Evolutionary conservation across 1,284 basidiomycete species (phyloP), one percentile per base, ranked within the genome.

Genomic region (Cryptococcus deneoformans): DNA sequence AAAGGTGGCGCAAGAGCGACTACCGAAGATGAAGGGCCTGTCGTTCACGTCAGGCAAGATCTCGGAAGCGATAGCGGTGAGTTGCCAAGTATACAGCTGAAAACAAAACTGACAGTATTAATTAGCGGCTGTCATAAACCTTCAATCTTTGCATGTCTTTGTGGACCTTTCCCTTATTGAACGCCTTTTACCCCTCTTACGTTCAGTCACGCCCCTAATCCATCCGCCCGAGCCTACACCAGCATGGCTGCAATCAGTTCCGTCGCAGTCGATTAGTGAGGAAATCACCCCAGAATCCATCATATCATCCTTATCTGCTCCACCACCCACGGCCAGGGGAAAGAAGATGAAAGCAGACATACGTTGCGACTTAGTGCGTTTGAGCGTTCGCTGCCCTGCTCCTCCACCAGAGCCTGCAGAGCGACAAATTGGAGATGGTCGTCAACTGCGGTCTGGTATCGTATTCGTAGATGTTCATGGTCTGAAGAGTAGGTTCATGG

Each of bases 71-170:
- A 34, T 16, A 34, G 20, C 11, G 46, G 46, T 16, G 12, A 49
- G 49, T 7, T 35, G 47, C 11, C 54, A 35, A 38, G 47, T 16
- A 62, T 14, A 53, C 48, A 8, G 53, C 56, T 16, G 48, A 61
- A 20, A 29, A 2, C 29, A 29, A 29, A 29, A 29, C 29, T 29
- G 29, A 46, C 49, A 24, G 11, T 5, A 39, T 38, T 6, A 40
- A 53, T 9, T 54, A 69, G 69, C 70, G 5, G 66, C 64, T 1
- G 14, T 45, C 1, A 39, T 71, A 5, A 48, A 77, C 16, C 56
- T 87, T 5, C 77, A 80, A 1, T 86, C 89, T 1, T 65, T 91
- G 6, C 90, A 91, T 67, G 46, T 88, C 11, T 90, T 90, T 68
- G 56, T 89, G 37, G 90, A 93, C 70, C 77, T 90, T n/a, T 83